phyloP scores from a whole-genome alignment of 2,329 filamentous ascomycete genomes.

The Aureobasidium sp. region DNA sequence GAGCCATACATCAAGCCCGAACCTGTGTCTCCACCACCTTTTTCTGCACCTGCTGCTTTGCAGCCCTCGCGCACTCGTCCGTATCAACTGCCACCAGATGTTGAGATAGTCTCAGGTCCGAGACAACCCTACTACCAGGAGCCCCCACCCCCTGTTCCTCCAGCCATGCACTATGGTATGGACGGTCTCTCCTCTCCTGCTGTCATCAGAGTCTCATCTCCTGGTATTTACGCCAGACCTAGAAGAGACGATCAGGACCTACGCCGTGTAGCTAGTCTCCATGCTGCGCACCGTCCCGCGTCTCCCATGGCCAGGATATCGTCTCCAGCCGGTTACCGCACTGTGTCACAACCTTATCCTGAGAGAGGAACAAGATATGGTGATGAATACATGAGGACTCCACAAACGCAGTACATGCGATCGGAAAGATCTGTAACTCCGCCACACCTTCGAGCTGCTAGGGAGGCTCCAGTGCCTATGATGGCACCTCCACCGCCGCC shows the following conservation, averaged over 20 bases:
- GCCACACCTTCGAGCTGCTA: constrained; percentile 19
- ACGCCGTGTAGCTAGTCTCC: constrained; percentile 40
- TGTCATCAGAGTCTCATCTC: constrained; percentile 32
- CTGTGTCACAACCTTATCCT: constrained; percentile 35
- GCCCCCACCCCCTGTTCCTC: constrained; percentile 25
- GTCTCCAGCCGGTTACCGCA: constrained; percentile 32
- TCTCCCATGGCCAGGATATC: constrained; percentile 35
- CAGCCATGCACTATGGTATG: constrained; percentile 19
- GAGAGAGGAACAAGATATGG: constrained; percentile 21
- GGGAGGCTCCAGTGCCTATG: constrained; percentile 30
- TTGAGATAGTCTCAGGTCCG: constrained; percentile 33
- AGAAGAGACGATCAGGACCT: constrained; percentile 39
- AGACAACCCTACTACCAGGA: constrained; percentile 38
- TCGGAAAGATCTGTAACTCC: constrained; percentile 35
- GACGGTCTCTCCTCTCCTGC: constrained; percentile 33
- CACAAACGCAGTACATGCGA: constrained; percentile 31
- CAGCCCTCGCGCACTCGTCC: constrained; percentile 33
- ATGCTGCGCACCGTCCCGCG: constrained; percentile 37
- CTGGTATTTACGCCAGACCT: constrained; percentile 26
- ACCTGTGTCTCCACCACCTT: constrained; percentile 52
- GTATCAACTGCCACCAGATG: constrained; percentile 28
- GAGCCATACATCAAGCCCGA: constrained; percentile 55
- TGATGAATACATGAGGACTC: constrained; percentile 31
- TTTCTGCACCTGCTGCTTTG: constrained; percentile 33
- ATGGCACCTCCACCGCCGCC: constrained; percentile 41